Evolutionary conservation across 2,329 filamentous ascomycete species (phyloP), one percentile per base, ranked within the genome.

Genomic region (Didymellaceae sp.): DNA sequence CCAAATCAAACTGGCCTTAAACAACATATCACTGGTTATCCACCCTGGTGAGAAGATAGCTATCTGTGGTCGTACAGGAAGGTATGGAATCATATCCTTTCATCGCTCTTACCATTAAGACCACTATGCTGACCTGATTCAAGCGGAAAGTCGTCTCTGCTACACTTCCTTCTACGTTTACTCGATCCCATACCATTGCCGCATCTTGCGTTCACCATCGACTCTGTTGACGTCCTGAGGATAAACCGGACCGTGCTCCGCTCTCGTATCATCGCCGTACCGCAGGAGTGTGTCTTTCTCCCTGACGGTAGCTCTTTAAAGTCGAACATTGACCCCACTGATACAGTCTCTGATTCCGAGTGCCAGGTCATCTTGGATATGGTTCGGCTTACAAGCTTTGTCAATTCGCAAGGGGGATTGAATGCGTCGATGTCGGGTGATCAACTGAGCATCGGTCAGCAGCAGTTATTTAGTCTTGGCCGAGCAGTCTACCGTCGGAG

Each of bases 401-500:
- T 79, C 13, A 55, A 66, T 4, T 34, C 57, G 0, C 32, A 17
- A 35, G 33, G 55, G 26, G 35, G 44, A 17, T 10, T 54, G 1
- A 9, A 55, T n/a, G 33, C 31, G 10, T 31, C 20, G 5, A 44
- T 47, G 42, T 43, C 35, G 9, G 20, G 21, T 10, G 31, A 35
- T 4, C 22, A 21, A 14, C 14, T 52, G 16, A 35, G 38, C 21
- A 24, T 31, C n/a, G 85, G 85, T 0, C 84, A 87, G 63, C 79
- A 77, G 40, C 84, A 87, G 57, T 75, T 87, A 0, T 83, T 87
- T 53, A 82, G 78, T 50, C 77, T 87, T 0, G 83, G 79, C 0
- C 71, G 83, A 0, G 84, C 82, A 0, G 74, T 86, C 11, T 66
- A 86, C 5, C 54, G 39, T 11, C 33, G 39, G 10, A 34, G 51